Evolutionary conservation across 2,329 filamentous ascomycete genomes (phyloP), one percentile per base, ranked within the genome.

Genomic region (Cladobotryum protrusum): DNA sequence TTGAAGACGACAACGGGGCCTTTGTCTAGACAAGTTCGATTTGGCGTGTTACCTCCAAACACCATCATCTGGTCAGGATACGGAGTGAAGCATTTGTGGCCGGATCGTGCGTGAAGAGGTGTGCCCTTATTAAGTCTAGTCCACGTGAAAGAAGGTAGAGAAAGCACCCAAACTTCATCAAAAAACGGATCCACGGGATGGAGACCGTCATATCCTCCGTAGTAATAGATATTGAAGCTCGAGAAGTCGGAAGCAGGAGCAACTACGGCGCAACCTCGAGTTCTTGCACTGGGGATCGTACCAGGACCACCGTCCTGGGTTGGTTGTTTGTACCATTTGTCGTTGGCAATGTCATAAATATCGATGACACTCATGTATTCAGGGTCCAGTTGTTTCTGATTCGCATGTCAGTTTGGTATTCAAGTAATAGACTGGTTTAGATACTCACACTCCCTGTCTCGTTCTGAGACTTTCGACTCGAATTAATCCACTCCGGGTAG

Each of bases 171-270:
- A 63, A 92, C 85, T 43, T 88, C 86, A 53, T 89, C 82, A 48
- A 65, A 74, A 55, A 73, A 79, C 14, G 64, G 53, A 0, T 67
- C 52, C 0, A 41, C 46, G 0, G 52, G 24, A 49, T 75, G 51
- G 5, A 82, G 56, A 0, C 79, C 81, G 50, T 81, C 69, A 60
- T 86, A 91, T 0, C 89, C 89, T 14, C 87, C 89, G 58, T 89
- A 93, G 69, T 88, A 89, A 71, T 92, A 91, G 45, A 95, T 83
- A 62, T 91, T 90, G 66, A 85, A 87, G 52, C 84, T 89, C 11
- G 85, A 87, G 33, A 74, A 75, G 61, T 90, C 87, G 41, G 81
- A 73, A 13, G 87, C 83, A 0, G 81, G 73, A n/a, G 81, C 86
- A 1, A 89, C 81, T 0, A 89, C 85, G 3, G 87, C 84, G 60